These are phyloP conservation scores for Bacidia rubella DNA, from an alignment of 495 filamentous ascomycete genomes.

Conservation along the genomic window DNA sequence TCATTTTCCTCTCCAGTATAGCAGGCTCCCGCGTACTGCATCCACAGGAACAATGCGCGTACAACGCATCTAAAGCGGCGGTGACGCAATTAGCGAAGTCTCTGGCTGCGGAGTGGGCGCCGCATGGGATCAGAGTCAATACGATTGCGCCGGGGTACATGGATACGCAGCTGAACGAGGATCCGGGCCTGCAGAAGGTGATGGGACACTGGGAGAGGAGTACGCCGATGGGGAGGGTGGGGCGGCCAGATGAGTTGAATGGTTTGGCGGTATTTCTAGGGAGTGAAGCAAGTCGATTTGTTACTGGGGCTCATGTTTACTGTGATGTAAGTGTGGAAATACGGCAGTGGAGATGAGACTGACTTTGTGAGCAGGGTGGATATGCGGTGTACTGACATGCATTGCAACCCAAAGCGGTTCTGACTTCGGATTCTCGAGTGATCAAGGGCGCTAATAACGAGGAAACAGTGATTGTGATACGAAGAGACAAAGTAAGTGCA, in stretches of 20 bases:
- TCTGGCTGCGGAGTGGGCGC: conserved; percentile 54
- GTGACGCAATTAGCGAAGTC: conserved; percentile 43
- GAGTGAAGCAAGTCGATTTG: conserved; percentile 58
- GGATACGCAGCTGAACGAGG: conserved; percentile 24
- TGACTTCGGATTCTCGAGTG: too few species aligned
- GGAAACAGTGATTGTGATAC: too few species aligned
- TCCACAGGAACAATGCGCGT: conserved; percentile 54
- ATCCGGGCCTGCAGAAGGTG: conserved; percentile 23
- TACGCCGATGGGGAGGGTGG: conserved; percentile 62
- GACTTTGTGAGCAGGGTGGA: conserved; percentile 4
- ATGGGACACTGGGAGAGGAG: conserved; percentile 66
- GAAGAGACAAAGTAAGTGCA: too few species aligned
- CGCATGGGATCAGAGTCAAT: conserved; percentile 34
- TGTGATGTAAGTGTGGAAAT: conserved; percentile 45
- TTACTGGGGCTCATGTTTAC: conserved; percentile 67
- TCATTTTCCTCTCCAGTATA: conserved; percentile 54
- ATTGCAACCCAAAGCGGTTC: too few species aligned
- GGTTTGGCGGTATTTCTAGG: conserved; percentile 65
- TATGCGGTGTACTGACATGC: conserved; percentile 8
- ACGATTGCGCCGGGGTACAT: conserved; percentile 35
- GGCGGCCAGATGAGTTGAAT: conserved; percentile 62
- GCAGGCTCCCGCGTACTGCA: conserved; percentile 54
- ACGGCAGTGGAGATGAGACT: not conserved
- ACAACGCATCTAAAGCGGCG: conserved; percentile 58
- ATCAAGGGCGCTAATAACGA: too few species aligned